Conservation (phyloP, 805 yeast species). For the Schwanniomyces occidentalis region DNA sequence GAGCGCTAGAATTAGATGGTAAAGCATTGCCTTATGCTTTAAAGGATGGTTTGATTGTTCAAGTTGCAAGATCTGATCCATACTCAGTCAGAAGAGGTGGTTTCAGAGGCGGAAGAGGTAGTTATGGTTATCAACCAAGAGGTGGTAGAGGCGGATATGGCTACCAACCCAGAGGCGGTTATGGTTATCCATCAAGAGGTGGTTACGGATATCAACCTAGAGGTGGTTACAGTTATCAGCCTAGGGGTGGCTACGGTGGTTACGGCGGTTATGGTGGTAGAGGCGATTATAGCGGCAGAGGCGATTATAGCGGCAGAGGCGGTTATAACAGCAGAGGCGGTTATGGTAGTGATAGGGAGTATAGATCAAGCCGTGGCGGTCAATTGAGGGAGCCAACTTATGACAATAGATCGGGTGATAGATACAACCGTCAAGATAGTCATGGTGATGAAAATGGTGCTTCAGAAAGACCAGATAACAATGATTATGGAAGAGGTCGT, state of each 20-base stretch:
- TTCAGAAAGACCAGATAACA: neutral
- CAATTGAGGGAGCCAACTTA: constrained; percentile 17
- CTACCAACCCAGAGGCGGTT: constrained; percentile 14
- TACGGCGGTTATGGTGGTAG: constrained; percentile 9
- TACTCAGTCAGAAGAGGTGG: constrained; percentile 38
- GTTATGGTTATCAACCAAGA: constrained; percentile 26
- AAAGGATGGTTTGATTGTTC: constrained; percentile 47
- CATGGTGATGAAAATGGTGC: constrained; percentile 8
- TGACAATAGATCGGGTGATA: constrained; percentile 7
- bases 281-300: constrained; percentile 11
- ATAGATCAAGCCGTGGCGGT: constrained; percentile 11
- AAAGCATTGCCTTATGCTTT: constrained; percentile 43
- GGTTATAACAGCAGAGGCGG: constrained; percentile 21
- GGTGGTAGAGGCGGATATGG: constrained; percentile 19
- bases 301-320: constrained; percentile 12
- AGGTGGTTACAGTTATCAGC: constrained; percentile 12
- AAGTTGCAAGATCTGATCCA: constrained; percentile 59
- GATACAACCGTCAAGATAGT: constrained; percentile 12
- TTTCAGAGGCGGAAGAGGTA: constrained; percentile 31
- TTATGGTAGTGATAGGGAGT: constrained; percentile 16
- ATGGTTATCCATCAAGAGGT: constrained; percentile 7
- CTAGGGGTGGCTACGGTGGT: constrained; percentile 17
- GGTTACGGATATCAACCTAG: constrained; percentile 8
- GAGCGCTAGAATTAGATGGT: constrained; percentile 50
- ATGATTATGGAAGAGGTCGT: constrained; percentile 16